A percentile compares a stretch with the other conserved stretches of the same genome.
Conservation (phyloP, 495 filamentous ascomycete species). For the Lophium mytilinum region DNA sequence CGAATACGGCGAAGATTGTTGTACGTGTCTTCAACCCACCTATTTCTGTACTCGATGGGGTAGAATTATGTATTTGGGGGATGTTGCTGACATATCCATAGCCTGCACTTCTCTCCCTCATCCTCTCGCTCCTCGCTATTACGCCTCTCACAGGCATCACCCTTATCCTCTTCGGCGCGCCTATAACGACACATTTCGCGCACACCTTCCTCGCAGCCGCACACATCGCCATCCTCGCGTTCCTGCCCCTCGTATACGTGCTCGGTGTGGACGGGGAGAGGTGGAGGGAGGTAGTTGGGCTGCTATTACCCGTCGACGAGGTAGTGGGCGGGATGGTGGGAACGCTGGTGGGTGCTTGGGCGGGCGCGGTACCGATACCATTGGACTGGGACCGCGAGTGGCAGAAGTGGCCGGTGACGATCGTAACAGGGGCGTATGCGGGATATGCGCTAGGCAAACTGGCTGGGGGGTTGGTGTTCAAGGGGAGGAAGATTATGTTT, state of each 20-base stretch:
- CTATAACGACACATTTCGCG: conserved; percentile 68
- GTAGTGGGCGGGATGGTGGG: conserved; percentile 59
- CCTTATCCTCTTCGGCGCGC: conserved; percentile 84
- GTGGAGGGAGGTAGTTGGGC: conserved; percentile 64
- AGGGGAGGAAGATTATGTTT: conserved; percentile 58
- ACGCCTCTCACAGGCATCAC: conserved; percentile 53
- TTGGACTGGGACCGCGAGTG: conserved; percentile 94
- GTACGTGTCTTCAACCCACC: conserved; percentile 16
- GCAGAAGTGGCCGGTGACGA: conserved; percentile 96
- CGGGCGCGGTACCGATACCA: conserved; percentile 87
- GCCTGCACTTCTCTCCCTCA: conserved; percentile 54
- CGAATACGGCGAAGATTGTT: conserved; percentile 18
- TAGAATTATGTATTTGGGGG: not conserved
- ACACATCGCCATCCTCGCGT: conserved; percentile 69
- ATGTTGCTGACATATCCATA: conserved; percentile 26
- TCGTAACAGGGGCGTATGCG: conserved; percentile 62
- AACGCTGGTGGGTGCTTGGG: conserved; percentile 57
- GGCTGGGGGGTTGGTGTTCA: conserved; percentile 48
- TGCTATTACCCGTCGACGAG: conserved; percentile 54
- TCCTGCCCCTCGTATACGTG: conserved; percentile 69
- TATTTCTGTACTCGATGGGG: not conserved
- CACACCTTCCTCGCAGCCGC: conserved; percentile 73
- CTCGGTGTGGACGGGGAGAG: conserved; percentile 66
- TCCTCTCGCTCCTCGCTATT: conserved; percentile 48
- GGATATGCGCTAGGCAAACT: conserved; percentile 58